These are phyloP conservation scores for Claviceps sp. DNA, from an alignment of 2,329 filamentous ascomycete genomes.

Conservation along the genomic window DNA sequence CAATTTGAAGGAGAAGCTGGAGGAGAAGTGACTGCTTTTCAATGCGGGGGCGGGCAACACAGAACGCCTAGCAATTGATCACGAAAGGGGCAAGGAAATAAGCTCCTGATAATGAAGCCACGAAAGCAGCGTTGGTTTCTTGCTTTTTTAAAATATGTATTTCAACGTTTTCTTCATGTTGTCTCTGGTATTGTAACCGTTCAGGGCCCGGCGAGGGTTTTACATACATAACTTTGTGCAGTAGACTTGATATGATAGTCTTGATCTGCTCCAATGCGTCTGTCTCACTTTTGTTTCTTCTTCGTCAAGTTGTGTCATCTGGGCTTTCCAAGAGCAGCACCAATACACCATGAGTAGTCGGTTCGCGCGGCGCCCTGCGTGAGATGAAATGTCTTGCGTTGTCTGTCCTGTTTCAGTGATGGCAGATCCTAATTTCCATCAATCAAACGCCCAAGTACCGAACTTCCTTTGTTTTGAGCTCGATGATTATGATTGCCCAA, in stretches of 20 bases:
- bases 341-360: too few species aligned
- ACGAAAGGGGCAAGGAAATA: background rate
- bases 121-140: background rate
- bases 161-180: background rate
- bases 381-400: too few species aligned
- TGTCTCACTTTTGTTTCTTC: background rate
- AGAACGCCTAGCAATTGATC: background rate
- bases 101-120: background rate
- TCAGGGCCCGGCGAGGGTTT: background rate
- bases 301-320: background rate
- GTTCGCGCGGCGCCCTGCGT: too few species aligned
- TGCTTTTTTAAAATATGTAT: background rate
- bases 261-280: too few species aligned
- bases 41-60: background rate
- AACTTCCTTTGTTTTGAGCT: too few species aligned
- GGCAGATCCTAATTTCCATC: too few species aligned
- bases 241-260: too few species aligned
- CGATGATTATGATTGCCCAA: too few species aligned
- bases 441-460: too few species aligned
- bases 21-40: background rate
- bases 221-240: too few species aligned
- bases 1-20: background rate
- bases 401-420: too few species aligned
- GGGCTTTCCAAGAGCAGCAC: too few species aligned
- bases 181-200: background rate